phyloP scores from a whole-genome alignment of 2,329 filamentous ascomycete species.

The Microascus cirrosus region DNA sequence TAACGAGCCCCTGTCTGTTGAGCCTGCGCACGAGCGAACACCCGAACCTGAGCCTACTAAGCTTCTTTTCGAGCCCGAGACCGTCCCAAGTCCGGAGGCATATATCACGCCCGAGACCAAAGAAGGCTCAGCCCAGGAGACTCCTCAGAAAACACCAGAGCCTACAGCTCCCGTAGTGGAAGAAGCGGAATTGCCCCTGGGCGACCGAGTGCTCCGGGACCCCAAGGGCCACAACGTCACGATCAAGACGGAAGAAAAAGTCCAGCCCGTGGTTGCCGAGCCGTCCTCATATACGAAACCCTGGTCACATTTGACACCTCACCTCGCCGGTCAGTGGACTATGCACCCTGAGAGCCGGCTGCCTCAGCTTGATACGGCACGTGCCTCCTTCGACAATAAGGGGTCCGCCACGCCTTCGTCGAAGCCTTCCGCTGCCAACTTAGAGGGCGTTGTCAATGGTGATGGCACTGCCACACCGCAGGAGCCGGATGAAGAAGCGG shows the following conservation, averaged over 20 bases:
- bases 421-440: background rate
- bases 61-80: background rate
- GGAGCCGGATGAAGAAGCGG: slow-evolving; percentile 11
- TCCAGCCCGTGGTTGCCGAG: background rate
- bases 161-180: background rate
- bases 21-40: background rate
- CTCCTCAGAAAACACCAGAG: background rate
- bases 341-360: slow-evolving; percentile 23
- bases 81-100: background rate
- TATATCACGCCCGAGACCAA: background rate
- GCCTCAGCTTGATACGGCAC: slow-evolving; percentile 5
- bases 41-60: background rate
- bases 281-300: slow-evolving; percentile 16
- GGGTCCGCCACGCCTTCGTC: background rate
- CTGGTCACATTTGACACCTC: slow-evolving; percentile 28
- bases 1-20: background rate
- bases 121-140: background rate
- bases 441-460: slow-evolving; percentile 3
- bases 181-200: slow-evolving; percentile 1
- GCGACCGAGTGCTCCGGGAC: background rate
- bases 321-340: slow-evolving; percentile 24
- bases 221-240: background rate
- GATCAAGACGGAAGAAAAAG: slow-evolving; percentile 3
- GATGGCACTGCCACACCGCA: slow-evolving; percentile 7
- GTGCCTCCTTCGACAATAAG: slow-evolving; percentile 4